Evolutionary conservation across 1,139 yeast genomes (phyloP), one percentile per base, ranked within the genome.

Genomic region (Kodamaea sp.): DNA sequence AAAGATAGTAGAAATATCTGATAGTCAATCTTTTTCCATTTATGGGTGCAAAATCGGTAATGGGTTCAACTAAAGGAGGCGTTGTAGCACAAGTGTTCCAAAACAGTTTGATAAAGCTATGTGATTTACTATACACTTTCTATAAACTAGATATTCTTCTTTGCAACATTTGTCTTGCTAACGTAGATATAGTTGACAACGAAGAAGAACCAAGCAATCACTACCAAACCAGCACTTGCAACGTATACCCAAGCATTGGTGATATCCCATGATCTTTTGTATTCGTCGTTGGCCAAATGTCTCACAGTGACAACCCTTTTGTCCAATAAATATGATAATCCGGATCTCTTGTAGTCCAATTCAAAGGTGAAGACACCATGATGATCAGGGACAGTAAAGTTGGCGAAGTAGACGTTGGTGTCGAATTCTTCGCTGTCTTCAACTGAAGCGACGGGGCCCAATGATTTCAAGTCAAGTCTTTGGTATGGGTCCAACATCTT

Each of bases 401-500:
- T 59, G 27, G 58, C 64, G 38, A 36, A 59, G 49, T 66, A 70
- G 19, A 57, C 56, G 42, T 44, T 62, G 15, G 65, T 45, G 31
- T 73, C 73, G 18, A 67, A 66, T 3, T 75, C 61, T 6, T 71
- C 59, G 50, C 80, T 81, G 22, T 65, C 55, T 20, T 73, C 70
- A 2, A 69, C 57, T 15, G 63, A 59, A 34, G 64, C 61, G 29
- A 51, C 64, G 10, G 66, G 61, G n/a, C 76, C 76, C 35, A 64
- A 57, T 14, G 74, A 66, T 24, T 56, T 44, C 55, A 84, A 62
- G 46, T 73, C 80, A 38, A 90, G 57, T 54, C 98, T 80, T 57
- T 89, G 89, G 67, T 90, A 92, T 31, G 99, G 98, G 59, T 92
- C 97, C 48, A 94, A 77, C 94, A 94, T 83, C 51, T 78, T 80